phyloP scores from a whole-genome alignment of 805 yeast genomes.

The Wickerhamiella hasegawae region DNA sequence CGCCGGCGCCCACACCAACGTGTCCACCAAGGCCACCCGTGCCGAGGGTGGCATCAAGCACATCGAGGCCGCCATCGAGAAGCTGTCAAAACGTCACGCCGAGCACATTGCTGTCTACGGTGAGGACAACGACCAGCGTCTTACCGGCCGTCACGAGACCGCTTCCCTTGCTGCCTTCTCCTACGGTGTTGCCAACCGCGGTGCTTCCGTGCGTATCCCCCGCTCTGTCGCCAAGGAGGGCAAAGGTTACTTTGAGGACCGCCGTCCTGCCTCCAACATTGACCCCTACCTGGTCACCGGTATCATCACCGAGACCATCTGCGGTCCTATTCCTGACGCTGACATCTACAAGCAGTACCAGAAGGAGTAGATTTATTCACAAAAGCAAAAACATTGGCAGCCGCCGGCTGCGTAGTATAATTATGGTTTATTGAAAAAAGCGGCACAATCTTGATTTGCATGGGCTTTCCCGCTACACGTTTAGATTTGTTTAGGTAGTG shows the following conservation, averaged over 20 bases:
- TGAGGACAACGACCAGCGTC: conserved; percentile 84
- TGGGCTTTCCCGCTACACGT: too few relatives aligned
- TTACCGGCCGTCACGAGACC: conserved; percentile 97
- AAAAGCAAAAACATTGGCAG: too few relatives aligned
- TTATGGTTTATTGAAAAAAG: too few relatives aligned
- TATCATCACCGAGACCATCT: conserved; percentile 91
- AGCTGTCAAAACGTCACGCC: conserved; percentile 87
- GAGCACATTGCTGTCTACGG: conserved; percentile 95
- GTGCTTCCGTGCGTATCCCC: conserved; percentile 97
- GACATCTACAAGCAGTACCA: conserved; percentile 39
- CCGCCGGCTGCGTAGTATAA: too few relatives aligned
- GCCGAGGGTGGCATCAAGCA: conserved; percentile 87
- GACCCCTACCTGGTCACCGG: conserved; percentile 98
- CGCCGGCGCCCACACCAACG: conserved; percentile 99
- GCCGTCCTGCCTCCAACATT: conserved; percentile 99
- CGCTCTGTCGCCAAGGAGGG: conserved; percentile 98
- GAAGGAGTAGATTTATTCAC: conserved; percentile 1
- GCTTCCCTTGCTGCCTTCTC: conserved; percentile 85
- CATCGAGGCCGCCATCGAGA: conserved; percentile 84
- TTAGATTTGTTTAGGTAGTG: too few relatives aligned
- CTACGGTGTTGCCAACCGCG: conserved; percentile 98
- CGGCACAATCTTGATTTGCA: too few relatives aligned
- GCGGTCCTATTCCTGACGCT: conserved; percentile 88
- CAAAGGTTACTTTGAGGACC: conserved; percentile 96
- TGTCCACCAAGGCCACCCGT: conserved; percentile 86